Evolutionary conservation across 441 rosid species (phyloP).

Genomic region (Adansonia rubrostipa): DNA sequence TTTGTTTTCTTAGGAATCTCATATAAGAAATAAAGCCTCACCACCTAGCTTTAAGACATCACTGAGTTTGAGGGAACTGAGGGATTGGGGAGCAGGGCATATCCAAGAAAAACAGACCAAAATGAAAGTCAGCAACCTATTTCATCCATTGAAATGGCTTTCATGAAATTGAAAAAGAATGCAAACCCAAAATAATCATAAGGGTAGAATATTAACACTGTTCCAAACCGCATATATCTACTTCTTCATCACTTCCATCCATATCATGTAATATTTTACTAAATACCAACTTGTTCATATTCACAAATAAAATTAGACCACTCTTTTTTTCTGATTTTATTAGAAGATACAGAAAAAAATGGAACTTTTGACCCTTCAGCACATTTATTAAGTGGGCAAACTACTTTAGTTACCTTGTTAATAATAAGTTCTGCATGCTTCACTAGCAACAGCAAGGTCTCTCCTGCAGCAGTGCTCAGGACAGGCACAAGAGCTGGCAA

Average conservation of each 20-base stretch:
- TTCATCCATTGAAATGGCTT: neutral
- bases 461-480: slow-evolving; percentile 86
- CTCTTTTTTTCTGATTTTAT: neutral
- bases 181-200: slow-evolving; percentile 9
- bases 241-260: neutral
- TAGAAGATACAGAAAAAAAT: neutral
- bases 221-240: neutral
- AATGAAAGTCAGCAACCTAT: slow-evolving; percentile 5
- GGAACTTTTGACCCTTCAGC: neutral
- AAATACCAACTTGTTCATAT: neutral
- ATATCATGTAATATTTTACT: neutral
- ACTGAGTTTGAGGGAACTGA: neutral
- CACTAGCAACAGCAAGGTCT: slow-evolving; percentile 81
- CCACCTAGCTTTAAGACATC: neutral
- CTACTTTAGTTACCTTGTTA: slow-evolving; percentile 62
- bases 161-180: neutral
- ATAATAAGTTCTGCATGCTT: slow-evolving; percentile 87
- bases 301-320: neutral
- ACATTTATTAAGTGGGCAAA: neutral
- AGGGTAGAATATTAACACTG: neutral
- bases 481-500: slow-evolving; percentile 95
- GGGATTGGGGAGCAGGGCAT: neutral
- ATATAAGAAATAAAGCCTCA: slow-evolving; percentile 7
- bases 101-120: slow-evolving; percentile 3
- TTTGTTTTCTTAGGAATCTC: neutral